Percentiles rank a stretch among this genome's conserved stretches.
These are phyloP conservation scores for Saitozyma sp. DNA, from an alignment of 768 basidiomycete genomes.

Conservation along the genomic window DNA sequence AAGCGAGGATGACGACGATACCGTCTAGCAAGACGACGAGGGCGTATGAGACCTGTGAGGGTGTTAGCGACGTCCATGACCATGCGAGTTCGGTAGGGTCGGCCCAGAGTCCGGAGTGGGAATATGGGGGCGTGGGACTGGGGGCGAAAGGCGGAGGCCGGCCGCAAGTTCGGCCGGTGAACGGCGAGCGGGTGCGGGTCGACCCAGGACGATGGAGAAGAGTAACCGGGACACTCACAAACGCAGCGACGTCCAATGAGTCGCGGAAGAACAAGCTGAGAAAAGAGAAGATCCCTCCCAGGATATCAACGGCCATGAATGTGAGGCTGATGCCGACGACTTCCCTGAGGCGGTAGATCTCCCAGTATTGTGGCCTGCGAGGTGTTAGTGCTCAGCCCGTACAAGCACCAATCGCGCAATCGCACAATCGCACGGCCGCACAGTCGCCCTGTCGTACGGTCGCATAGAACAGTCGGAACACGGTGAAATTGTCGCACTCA, in stretches of 20 bases:
- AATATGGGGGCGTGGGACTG: background rate
- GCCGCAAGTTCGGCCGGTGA: too few species aligned
- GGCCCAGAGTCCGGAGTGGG: too few species aligned
- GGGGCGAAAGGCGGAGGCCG: too few species aligned
- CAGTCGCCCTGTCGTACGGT: too few species aligned
- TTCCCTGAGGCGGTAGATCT: constrained; percentile 65
- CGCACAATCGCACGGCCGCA: too few species aligned
- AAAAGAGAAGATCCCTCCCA: constrained; percentile 70
- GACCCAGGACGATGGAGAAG: too few species aligned
- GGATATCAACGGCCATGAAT: constrained; percentile 70
- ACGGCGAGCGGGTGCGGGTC: too few species aligned
- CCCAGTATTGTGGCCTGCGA: constrained; percentile 66
- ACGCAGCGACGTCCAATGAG: constrained; percentile 66
- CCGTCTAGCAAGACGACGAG: constrained; percentile 67
- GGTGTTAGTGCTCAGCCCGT: background rate
- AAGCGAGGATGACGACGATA: constrained; percentile 62
- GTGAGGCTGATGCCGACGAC: constrained; percentile 64
- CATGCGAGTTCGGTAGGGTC: too few species aligned
- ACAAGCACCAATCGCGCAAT: background rate
- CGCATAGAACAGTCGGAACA: background rate
- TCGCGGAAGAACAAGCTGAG: constrained; percentile 69
- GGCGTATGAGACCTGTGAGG: constrained; percentile 57
- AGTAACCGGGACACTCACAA: constrained; percentile 49
- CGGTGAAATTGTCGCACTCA: constrained; percentile 32
- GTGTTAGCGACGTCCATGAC: background rate